These are phyloP conservation scores for Paratinospora sagittata DNA, from an alignment of 164 flowering plant genomes.

Conservation along the genomic window DNA sequence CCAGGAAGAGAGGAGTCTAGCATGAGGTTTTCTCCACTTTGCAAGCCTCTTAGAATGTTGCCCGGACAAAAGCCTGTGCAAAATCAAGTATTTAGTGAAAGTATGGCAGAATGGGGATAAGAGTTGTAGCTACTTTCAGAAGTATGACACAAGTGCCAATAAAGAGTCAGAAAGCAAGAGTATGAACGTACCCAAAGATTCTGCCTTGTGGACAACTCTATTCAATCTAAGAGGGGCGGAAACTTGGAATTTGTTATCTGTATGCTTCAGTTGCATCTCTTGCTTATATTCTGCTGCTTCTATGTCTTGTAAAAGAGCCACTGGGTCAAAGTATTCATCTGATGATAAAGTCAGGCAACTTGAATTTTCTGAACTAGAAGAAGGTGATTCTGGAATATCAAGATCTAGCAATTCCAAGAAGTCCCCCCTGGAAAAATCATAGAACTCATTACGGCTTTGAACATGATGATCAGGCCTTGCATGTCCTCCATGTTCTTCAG, in stretches of 20 bases:
- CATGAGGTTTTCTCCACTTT: background rate
- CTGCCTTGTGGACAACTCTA: slow-evolving; percentile 23
- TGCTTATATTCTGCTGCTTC: slow-evolving; percentile 21
- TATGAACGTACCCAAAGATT: slow-evolving; percentile 31
- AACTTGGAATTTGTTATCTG: slow-evolving; percentile 19
- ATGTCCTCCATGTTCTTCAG: background rate
- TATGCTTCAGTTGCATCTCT: slow-evolving; percentile 14
- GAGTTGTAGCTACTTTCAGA: background rate
- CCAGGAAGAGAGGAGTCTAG: slow-evolving; percentile 2
- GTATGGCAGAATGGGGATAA: background rate
- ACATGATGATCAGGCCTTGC: slow-evolving; percentile 9
- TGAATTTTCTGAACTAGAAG: slow-evolving; percentile 48
- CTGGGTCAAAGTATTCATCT: slow-evolving; percentile 40
- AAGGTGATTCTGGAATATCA: slow-evolving; percentile 25
- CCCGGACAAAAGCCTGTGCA: background rate
- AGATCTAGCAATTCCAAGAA: slow-evolving; percentile 50
- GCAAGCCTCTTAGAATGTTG: background rate
- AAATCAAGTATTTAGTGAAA: background rate
- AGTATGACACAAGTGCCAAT: background rate
- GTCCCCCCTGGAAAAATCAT: slow-evolving; percentile 23
- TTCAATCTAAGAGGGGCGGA: slow-evolving; percentile 12
- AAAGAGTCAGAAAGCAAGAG: background rate
- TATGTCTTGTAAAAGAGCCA: slow-evolving; percentile 29
- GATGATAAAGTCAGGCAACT: slow-evolving; percentile 36
- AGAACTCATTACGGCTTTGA: background rate